Evolutionary conservation across 768 basidiomycete species (phyloP).

Genomic region (Agaricus subrufescens): DNA sequence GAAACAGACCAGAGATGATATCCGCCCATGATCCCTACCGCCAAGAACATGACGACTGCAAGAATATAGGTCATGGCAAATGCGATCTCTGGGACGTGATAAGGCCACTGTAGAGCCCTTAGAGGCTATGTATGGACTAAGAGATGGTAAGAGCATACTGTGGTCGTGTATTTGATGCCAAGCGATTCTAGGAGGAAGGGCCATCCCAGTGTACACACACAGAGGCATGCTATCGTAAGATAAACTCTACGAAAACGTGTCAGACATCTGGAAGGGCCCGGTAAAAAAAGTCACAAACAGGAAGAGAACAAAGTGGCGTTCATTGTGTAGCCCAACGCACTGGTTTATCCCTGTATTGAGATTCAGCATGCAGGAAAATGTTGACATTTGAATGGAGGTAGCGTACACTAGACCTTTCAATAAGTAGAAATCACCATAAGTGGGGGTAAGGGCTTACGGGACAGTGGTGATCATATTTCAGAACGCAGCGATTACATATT

Average conservation of each 20-base stretch:
- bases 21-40: slow-evolving; percentile 64
- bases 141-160: slow-evolving; percentile 25
- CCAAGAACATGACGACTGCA: slow-evolving; percentile 66
- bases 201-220: slow-evolving; percentile 62
- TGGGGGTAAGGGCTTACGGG: slow-evolving; percentile 53
- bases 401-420: slow-evolving; percentile 22
- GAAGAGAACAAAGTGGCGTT: slow-evolving; percentile 94
- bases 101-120: slow-evolving; percentile 27
- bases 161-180: slow-evolving; percentile 35
- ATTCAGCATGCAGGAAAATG: no score
- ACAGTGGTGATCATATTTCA: slow-evolving; percentile 92
- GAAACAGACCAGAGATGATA: slow-evolving; percentile 74
- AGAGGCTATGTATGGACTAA: background rate
- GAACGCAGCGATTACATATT: slow-evolving; percentile 84
- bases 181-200: slow-evolving; percentile 51
- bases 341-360: slow-evolving; percentile 80
- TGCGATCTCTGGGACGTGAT: slow-evolving; percentile 59
- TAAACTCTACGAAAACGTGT: slow-evolving; percentile 54
- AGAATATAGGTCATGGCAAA: slow-evolving; percentile 80
- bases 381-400: background rate
- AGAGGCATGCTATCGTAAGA: slow-evolving; percentile 67
- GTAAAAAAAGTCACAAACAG: slow-evolving; percentile 48
- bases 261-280: background rate
- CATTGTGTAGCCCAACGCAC: slow-evolving; percentile 94
- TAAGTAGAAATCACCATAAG: background rate